Percentiles rank a stretch among this genome's conserved stretches.
phyloP scores from a whole-genome alignment of 2,329 filamentous ascomycete genomes.

The Diaporthe caulivora region DNA sequence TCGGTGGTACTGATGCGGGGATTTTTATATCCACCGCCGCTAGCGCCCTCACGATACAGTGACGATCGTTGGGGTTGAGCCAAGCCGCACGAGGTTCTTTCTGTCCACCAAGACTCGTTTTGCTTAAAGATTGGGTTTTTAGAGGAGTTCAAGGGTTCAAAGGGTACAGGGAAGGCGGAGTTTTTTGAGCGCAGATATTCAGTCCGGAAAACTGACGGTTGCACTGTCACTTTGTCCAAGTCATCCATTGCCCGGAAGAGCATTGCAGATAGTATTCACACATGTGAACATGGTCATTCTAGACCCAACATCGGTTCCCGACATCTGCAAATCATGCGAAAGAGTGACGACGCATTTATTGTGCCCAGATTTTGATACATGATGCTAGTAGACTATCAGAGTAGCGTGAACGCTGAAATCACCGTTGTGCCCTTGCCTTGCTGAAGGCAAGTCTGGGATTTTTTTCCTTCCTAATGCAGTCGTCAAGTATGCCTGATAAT shows the following conservation, averaged over 20 bases:
- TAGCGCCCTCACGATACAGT: slow-evolving; percentile 4
- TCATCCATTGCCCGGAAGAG: neutral
- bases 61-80: slow-evolving; percentile 3
- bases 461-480: too few species aligned
- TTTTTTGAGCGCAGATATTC: slow-evolving; percentile 28
- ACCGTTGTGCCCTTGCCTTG: too few species aligned
- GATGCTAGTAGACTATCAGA: too few species aligned
- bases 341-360: too few species aligned
- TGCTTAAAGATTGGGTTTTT: slow-evolving; percentile 20
- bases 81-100: neutral
- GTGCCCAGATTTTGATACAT: too few species aligned
- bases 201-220: neutral
- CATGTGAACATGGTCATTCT: slow-evolving; percentile 1
- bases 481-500: too few species aligned
- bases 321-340: neutral
- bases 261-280: slow-evolving; percentile 18
- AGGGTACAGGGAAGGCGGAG: slow-evolving; percentile 22
- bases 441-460: too few species aligned
- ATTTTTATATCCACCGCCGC: neutral
- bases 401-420: too few species aligned
- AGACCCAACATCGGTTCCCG: neutral
- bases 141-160: slow-evolving; percentile 22
- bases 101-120: neutral
- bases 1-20: slow-evolving; percentile 13
- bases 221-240: neutral